These are phyloP conservation scores for Ophiostoma sp. DNA, from an alignment of 2,329 filamentous ascomycete genomes.

Conservation along the genomic window DNA sequence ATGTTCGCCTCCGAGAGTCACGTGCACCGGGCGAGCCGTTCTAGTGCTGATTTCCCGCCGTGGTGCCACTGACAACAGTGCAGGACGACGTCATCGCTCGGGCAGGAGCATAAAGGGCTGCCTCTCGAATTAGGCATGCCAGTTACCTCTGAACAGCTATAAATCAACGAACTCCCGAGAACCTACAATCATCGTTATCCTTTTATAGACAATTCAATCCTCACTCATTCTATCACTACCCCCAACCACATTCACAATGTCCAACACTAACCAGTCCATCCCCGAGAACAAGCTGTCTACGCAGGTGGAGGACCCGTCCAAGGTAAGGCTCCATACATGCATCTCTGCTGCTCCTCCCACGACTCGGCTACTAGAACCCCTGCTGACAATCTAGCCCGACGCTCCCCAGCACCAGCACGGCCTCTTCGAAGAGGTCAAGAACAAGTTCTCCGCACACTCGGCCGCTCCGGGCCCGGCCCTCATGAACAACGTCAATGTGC, in stretches of 20 bases:
- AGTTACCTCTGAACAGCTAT: background rate
- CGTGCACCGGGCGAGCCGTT: background rate
- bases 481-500: slow-evolving; percentile 47
- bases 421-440: slow-evolving; percentile 36
- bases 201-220: background rate
- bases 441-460: slow-evolving; percentile 47
- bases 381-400: slow-evolving; percentile 23
- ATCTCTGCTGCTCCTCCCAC: background rate
- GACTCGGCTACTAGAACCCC: too few relatives aligned
- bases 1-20: background rate
- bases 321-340: slow-evolving; percentile 24
- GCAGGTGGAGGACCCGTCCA: slow-evolving; percentile 29
- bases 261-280: slow-evolving; percentile 27
- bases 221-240: background rate
- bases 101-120: slow-evolving; percentile 8
- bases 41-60: background rate
- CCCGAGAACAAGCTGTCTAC: slow-evolving; percentile 27
- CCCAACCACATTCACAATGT: slow-evolving; percentile 17
- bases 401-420: slow-evolving; percentile 35
- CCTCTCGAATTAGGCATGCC: slow-evolving; percentile 19
- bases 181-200: background rate
- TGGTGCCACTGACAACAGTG: slow-evolving; percentile 1
- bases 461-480: slow-evolving; percentile 56
- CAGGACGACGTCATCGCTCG: slow-evolving; percentile 21
- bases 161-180: background rate